Conservation (phyloP, 2,329 filamentous ascomycete species). For the Mollisia scopiformis region DNA sequence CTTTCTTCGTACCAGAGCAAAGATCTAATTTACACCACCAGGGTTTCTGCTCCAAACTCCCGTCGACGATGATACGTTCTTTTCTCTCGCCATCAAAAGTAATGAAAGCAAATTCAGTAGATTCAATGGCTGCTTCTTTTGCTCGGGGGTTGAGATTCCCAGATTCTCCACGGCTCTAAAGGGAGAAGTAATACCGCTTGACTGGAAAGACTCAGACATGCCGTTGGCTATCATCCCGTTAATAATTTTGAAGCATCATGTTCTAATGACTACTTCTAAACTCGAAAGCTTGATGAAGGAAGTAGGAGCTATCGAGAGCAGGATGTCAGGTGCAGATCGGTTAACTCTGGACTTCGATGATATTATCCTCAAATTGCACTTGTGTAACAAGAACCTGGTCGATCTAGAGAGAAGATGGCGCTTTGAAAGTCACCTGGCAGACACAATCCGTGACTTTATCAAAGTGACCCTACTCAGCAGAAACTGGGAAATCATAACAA, state of each 20-base stretch:
- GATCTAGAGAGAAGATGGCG: not conserved
- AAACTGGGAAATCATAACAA: too few species aligned
- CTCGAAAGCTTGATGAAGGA: not conserved
- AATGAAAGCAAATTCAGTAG: too few species aligned
- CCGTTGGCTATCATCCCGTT: constrained; percentile 23
- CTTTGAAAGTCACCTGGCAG: not conserved
- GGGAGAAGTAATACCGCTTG: too few species aligned
- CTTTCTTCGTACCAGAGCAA: too few species aligned
- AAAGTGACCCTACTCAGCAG: too few species aligned
- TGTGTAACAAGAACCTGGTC: not conserved
- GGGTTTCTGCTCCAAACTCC: too few species aligned
- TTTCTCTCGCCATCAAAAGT: too few species aligned
- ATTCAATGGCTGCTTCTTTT: too few species aligned
- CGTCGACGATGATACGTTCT: too few species aligned
- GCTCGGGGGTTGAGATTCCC: too few species aligned
- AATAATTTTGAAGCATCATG: not conserved
- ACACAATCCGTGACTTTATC: not conserved
- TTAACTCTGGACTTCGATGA: not conserved
- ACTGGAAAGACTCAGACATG: too few species aligned
- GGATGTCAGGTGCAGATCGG: not conserved
- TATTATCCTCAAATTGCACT: not conserved
- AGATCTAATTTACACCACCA: not conserved
- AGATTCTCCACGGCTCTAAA: too few species aligned
- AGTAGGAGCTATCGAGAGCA: not conserved
- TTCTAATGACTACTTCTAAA: not conserved